phyloP scores from a whole-genome alignment of 129 eudicot species.

The Mikania micrantha region DNA sequence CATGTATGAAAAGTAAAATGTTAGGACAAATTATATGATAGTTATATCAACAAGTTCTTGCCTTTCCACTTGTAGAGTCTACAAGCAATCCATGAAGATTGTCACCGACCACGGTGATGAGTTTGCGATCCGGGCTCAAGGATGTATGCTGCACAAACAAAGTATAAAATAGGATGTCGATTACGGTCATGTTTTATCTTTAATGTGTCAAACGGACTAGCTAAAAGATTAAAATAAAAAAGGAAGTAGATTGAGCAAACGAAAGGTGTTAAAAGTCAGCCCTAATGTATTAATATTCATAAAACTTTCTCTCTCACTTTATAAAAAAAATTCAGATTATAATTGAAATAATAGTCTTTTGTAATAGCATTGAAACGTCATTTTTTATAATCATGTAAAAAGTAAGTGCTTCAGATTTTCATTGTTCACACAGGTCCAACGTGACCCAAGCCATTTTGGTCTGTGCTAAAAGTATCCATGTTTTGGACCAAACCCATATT shows the following conservation, averaged over 20 bases:
- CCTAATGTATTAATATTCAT: background rate
- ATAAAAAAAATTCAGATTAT: background rate
- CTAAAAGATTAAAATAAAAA: background rate
- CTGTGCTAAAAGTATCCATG: background rate
- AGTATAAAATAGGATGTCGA: too few species aligned
- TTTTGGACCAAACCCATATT: background rate
- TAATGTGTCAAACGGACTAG: background rate
- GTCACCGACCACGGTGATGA: constrained; percentile 77
- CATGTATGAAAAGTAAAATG: background rate
- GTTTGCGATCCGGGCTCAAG: constrained; percentile 70
- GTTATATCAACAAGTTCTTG: constrained; percentile 19
- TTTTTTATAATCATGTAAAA: background rate
- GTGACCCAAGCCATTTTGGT: background rate
- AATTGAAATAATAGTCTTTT: background rate
- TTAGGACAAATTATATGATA: too few species aligned
- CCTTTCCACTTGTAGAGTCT: constrained; percentile 74
- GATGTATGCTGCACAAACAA: constrained; percentile 76
- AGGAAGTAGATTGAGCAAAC: background rate
- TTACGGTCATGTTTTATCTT: background rate
- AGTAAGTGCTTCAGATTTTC: background rate
- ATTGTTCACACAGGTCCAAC: background rate
- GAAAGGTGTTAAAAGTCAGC: background rate
- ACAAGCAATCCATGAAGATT: constrained; percentile 70
- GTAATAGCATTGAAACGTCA: background rate
- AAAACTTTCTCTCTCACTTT: background rate